Evolutionary conservation across 305 asterid genomes (phyloP).

Genomic region (Salvia sclarea): DNA sequence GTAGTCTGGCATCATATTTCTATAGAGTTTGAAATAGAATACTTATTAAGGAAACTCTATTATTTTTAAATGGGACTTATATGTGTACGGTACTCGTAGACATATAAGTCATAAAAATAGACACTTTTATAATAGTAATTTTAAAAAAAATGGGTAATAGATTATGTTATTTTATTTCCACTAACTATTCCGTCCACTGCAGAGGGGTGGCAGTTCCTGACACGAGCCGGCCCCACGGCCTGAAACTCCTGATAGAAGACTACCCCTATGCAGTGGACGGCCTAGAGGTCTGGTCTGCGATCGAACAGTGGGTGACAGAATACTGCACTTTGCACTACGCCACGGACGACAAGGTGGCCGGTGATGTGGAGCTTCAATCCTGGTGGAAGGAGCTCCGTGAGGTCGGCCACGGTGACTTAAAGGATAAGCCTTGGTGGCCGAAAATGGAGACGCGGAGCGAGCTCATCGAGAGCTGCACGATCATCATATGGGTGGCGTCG

Average conservation of each 20-base stretch:
- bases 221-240: constrained; percentile 60
- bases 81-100: too few species aligned
- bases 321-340: constrained; percentile 69
- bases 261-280: constrained; percentile 95
- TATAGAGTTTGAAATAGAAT: too few species aligned
- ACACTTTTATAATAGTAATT: too few species aligned
- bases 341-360: constrained; percentile 45
- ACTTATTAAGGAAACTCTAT: too few species aligned
- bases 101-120: too few species aligned
- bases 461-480: constrained; percentile 68
- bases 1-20: too few species aligned
- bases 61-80: too few species aligned
- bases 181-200: constrained; percentile 5
- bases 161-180: too few species aligned
- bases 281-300: constrained; percentile 85
- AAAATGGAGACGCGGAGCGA: constrained; percentile 59
- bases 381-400: constrained; percentile 91
- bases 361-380: constrained; percentile 70
- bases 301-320: constrained; percentile 69
- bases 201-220: constrained; percentile 88
- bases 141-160: too few species aligned
- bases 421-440: constrained; percentile 87
- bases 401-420: constrained; percentile 85
- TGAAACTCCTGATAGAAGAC: constrained; percentile 71
- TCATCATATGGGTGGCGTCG: constrained; percentile 86